Base-by-base conservation (phyloP, 208 protist species). In the Acanthamoeba triangularis region DNA sequence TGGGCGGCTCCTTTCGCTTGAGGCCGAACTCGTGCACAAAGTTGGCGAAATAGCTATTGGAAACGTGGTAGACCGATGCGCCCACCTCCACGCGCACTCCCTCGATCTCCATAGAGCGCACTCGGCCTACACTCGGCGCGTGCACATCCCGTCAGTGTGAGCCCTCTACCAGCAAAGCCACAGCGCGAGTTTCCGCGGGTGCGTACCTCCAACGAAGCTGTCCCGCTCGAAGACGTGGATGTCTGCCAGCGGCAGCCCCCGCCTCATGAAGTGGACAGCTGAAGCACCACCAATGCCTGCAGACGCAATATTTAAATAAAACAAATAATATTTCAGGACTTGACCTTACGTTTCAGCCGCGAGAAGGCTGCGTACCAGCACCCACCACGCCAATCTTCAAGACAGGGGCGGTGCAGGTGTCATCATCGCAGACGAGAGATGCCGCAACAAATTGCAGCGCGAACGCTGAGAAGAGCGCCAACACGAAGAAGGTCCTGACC, bases 61-160 rank as follows among this genome's bases (percentile, higher is more conserved):
- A 90, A 20, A 59, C 49, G 49, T 90, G 82, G 52, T 90, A 90
- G 47, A 90, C 37, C n/a, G 82, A 90, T 10, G 52, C 82, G n/a
- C 82, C 82, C 13, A 44, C n/a, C n/a, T 90, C 82, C 13, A 90
- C 28, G 47, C 54, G 82, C 82, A 16, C 28, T 28, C 82, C 82
- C 33, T 90, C 82, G 16, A 90, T 59, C 49, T 65, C 82, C n/a
- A 37, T 47, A 0, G 47, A 59, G 3, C 54, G 82, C 5, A 90
- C 52, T 7, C 82, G 82, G 13, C 82, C 82, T 82, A 13, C 54
- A 30, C 8, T 72, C 10, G 10, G n/a, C 7, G 8, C 8, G 10
- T 16, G 11, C 52, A 59, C 59, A n/a, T 18, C 7, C 59, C 11
- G 5, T n/a, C 14, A 54, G 3, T 0, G 7, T 20, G 14, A 28